These are phyloP conservation scores for Acidomyces sp. DNA, from an alignment of 495 filamentous ascomycete genomes.

Conservation along the genomic window DNA sequence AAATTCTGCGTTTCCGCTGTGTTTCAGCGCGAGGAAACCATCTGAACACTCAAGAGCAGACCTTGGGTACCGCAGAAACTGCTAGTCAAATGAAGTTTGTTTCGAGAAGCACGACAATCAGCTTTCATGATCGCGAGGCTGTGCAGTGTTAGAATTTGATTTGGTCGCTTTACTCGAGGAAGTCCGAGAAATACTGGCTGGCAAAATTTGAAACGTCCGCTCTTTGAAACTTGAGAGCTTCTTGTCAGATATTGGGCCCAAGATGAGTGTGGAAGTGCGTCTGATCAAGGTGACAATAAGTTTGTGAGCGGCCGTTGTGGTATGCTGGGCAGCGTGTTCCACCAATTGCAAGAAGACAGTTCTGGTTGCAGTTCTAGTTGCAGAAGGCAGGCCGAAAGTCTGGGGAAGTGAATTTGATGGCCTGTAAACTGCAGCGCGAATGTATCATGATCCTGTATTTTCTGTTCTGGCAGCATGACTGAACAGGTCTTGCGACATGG, in stretches of 20 bases:
- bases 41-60: slow-evolving; percentile 9
- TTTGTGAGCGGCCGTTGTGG: slow-evolving; percentile 14
- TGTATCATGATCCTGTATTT: slow-evolving; percentile 1
- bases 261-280: slow-evolving; percentile 21
- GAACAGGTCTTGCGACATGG: slow-evolving; percentile 20
- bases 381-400: slow-evolving; percentile 19
- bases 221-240: slow-evolving; percentile 17
- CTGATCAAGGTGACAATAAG: slow-evolving; percentile 22
- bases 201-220: slow-evolving; percentile 19
- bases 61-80: slow-evolving; percentile 16
- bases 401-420: slow-evolving; percentile 23
- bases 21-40: background rate
- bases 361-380: slow-evolving; percentile 19
- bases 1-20: slow-evolving; percentile 9
- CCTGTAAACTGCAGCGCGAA: slow-evolving; percentile 13
- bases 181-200: slow-evolving; percentile 3
- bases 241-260: slow-evolving; percentile 14
- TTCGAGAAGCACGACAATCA: background rate
- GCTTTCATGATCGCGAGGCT: slow-evolving; percentile 18
- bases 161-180: background rate
- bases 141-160: slow-evolving; percentile 12
- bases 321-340: slow-evolving; percentile 15
- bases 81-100: background rate
- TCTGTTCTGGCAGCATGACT: slow-evolving; percentile 15
- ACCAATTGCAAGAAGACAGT: slow-evolving; percentile 23